Evolutionary conservation across 73 alveolate species (phyloP), one percentile per base, ranked within the genome.

Genomic region (Paramecium primaurelia): DNA sequence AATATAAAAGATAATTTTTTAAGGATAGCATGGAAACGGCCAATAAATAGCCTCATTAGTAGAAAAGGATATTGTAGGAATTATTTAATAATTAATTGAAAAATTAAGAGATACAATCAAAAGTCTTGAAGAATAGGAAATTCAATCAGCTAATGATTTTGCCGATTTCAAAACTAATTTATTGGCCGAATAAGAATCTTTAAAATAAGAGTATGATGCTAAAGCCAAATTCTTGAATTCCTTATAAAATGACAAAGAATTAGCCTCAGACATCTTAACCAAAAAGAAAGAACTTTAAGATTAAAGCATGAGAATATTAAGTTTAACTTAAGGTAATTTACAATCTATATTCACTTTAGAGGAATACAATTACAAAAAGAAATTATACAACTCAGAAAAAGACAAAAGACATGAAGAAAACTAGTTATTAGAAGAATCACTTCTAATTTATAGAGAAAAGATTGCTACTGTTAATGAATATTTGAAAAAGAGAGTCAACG

Each of bases 401-500:
- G 77, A 37, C 9, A 80, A 80, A 44, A 40, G 91, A 44, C 91
- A 80, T 20, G 91, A 80, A 64, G 91, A 44, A 44, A 80, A 80
- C 34, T 36, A 80, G 58, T 80, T 80, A 49, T 47, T 80, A n/a
- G 91, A 80, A 80, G 91, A 80, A 80, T 42, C 91, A 8, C 91
- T 80, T 47, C 75, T 80, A 26, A 80, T 80, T 14, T 80, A 80
- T 18, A 80, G 75, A 26, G 91, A 80, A 36, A 80, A 80, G 75
- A 80, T 80, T 20, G 91, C 77, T 12, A 80, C 91, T 6, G 73
- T 80, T 8, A 80, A 80, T 80, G 91, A 80, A 36, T 80, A 80
- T 16, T 80, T 80, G 75, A 80, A 80, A 26, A 80, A 80, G 91
- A 80, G 91, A 80, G 91, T 80, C 6, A 80, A 80, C 36, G 91